Evolutionary conservation across 495 filamentous ascomycete species (phyloP), one percentile per base, ranked within the genome.

Genomic region (Aspergillus haitiensis): DNA sequence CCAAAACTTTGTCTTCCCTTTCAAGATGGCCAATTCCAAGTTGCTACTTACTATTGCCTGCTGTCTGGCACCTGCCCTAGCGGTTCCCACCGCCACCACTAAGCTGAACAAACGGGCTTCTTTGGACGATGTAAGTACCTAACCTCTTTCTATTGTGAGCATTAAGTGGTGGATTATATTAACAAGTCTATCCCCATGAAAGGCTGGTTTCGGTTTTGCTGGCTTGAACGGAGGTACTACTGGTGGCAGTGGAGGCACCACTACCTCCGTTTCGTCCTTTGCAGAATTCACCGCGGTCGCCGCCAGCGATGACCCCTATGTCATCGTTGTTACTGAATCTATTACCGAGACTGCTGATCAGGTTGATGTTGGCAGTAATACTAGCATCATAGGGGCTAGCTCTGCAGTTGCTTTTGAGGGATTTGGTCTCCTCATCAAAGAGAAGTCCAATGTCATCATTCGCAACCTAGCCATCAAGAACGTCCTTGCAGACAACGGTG

Each of bases 401-500:
- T 51, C 55, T 16, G 69, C 56, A 36, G 70, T 66, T 34, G 58
- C 70, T 47, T 55, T 75, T 13, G 65, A 60, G 13, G 67, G 68
- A 16, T 75, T 75, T 45, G 73, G 73, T 40, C 32, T 75, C 16
- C 55, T 75, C 49, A 72, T 88, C 64, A 79, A 81, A 62, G 64
- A 73, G 27, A 75, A 62, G 11, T 78, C 80, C 53, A 84, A 84
- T 59, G 82, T 88, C 27, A 88, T 88, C 64, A 68, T 89, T 51
- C 82, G 83, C 7, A 88, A 88, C 74, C 69, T 89, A 52, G 76
- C 76, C 37, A 81, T 87, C 46, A 63, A 75, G 34, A 86, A 86
- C 36, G 85, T 88, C 15, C 63, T 79, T 5, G 84, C 82, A 6
- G 72, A 73, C 7, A 78, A 84, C 55, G 84, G 84, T 21, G 86